phyloP scores from a whole-genome alignment of 2,329 filamentous ascomycete species.

The Colletotrichum abscissum region DNA sequence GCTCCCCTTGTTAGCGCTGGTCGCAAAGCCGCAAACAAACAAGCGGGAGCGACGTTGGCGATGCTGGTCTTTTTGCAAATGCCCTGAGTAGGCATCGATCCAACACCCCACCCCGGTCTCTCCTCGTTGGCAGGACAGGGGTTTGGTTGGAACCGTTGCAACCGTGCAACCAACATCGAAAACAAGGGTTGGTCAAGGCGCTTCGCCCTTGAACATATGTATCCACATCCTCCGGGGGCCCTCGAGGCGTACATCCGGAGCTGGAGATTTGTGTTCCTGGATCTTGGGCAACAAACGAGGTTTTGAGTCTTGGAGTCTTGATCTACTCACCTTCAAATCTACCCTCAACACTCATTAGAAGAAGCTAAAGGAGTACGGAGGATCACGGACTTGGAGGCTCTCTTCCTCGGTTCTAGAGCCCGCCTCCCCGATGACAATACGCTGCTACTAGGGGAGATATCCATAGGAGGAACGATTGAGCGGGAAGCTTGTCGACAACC shows the following conservation, averaged over 20 bases:
- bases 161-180: background rate
- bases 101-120: background rate
- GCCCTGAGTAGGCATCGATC: background rate
- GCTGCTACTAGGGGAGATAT: background rate
- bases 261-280: background rate
- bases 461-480: background rate
- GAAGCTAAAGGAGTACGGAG: background rate
- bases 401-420: background rate
- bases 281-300: background rate
- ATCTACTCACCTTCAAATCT: background rate
- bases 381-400: background rate
- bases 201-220: background rate
- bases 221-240: background rate
- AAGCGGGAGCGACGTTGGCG: background rate
- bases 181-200: conserved; percentile 1
- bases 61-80: background rate
- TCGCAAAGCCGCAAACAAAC: conserved; percentile 1
- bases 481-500: background rate
- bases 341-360: background rate
- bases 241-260: background rate
- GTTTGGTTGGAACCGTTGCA: background rate
- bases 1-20: background rate
- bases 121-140: background rate
- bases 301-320: background rate
- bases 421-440: background rate